phyloP scores from a whole-genome alignment of 2,329 filamentous ascomycete genomes.

The Penicillium sp. region DNA sequence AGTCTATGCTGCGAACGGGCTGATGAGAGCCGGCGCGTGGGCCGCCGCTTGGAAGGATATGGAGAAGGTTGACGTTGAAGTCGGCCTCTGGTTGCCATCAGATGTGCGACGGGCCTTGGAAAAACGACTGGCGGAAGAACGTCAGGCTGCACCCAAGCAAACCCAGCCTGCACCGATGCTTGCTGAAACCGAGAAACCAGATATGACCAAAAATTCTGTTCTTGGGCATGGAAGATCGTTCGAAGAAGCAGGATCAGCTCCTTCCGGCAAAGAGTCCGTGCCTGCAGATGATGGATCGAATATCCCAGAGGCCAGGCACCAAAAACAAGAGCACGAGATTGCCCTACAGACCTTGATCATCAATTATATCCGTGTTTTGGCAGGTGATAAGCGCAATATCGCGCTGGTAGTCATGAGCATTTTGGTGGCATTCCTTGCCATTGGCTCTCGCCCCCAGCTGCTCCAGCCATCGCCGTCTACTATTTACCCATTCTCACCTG shows the following conservation, averaged over 20 bases:
- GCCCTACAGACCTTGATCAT: conserved; percentile 52
- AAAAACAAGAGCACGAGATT: conserved; percentile 40
- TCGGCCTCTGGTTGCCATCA: conserved; percentile 66
- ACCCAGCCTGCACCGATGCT: background rate
- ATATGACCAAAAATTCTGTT: background rate
- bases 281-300: background rate
- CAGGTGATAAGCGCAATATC: conserved; percentile 54
- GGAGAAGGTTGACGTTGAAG: conserved; percentile 95
- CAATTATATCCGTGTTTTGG: conserved; percentile 54
- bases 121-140: conserved; percentile 42
- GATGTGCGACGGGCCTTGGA: conserved; percentile 53
- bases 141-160: conserved; percentile 26
- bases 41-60: conserved; percentile 93
- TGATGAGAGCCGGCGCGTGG: conserved; percentile 92
- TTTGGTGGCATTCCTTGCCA: conserved; percentile 12
- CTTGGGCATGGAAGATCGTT: background rate
- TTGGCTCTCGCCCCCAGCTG: conserved; percentile 3
- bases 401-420: conserved; percentile 21
- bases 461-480: conserved; percentile 2
- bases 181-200: background rate
- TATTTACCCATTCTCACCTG: conserved; percentile 15
- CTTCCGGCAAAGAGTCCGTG: too few relatives aligned
- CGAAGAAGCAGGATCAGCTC: background rate
- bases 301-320: conserved; percentile 5
- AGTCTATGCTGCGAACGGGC: conserved; percentile 89